A percentile compares a stretch with the other conserved stretches of the same genome.
Conservation (phyloP, 2,329 filamentous ascomycete genomes). For the Fusarium secorum region DNA sequence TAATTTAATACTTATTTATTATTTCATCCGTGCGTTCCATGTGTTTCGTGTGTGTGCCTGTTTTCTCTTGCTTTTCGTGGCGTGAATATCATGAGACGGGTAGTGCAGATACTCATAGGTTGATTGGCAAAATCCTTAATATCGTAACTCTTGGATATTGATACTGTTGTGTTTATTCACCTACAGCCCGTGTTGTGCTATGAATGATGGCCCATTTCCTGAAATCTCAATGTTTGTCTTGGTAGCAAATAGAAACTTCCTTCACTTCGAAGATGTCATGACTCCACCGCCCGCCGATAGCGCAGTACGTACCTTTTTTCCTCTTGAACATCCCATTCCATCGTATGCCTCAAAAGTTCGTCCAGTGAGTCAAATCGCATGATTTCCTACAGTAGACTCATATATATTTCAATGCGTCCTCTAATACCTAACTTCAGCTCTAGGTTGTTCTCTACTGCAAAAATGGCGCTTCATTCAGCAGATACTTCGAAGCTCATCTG, state of each 20-base stretch:
- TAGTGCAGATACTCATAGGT: not conserved
- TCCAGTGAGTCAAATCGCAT: slow-evolving; percentile 29
- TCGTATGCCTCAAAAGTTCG: slow-evolving; percentile 14
- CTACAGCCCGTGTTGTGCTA: not conserved
- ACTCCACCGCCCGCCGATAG: slow-evolving; percentile 24
- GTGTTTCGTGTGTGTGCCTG: slow-evolving; percentile 9
- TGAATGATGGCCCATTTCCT: not conserved
- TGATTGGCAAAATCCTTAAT: not conserved
- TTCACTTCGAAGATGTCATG: slow-evolving; percentile 34
- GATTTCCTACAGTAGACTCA: slow-evolving; percentile 7
- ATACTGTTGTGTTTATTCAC: not conserved
- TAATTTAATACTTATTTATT: slow-evolving; percentile 36
- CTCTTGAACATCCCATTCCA: slow-evolving; percentile 20
- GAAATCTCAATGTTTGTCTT: not conserved
- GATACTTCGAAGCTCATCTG: slow-evolving; percentile 58
- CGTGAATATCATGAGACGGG: not conserved
- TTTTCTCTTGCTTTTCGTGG: not conserved
- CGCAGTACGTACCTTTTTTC: slow-evolving; percentile 27
- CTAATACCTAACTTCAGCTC: slow-evolving; percentile 14
- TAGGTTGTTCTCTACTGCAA: slow-evolving; percentile 40
- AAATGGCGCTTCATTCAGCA: slow-evolving; percentile 56
- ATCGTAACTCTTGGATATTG: not conserved
- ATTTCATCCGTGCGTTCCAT: slow-evolving; percentile 18
- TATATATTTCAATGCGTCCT: slow-evolving; percentile 37
- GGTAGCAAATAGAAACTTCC: slow-evolving; percentile 9